Evolutionary conservation across 2,329 filamentous ascomycete species (phyloP).

Genomic region (Ophiostoma angusticollis): DNA sequence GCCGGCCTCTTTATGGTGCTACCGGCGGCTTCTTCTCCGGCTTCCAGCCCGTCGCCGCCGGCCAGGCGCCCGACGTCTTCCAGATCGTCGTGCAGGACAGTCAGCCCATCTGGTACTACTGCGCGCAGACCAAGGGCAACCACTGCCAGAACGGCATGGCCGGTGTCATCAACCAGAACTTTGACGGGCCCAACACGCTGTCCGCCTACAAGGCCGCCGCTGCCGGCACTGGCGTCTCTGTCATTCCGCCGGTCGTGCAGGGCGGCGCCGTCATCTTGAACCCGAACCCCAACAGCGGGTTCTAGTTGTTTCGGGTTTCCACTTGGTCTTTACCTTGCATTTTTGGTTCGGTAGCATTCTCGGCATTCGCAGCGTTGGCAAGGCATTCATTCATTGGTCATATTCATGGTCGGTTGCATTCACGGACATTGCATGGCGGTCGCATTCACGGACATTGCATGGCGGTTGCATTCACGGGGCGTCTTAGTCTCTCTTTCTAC

Average conservation of each 20-base stretch:
- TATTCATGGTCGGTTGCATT: too few species aligned
- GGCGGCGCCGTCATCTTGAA: conserved; percentile 27
- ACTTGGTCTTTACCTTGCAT: too few species aligned
- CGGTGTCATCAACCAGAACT: conserved; percentile 36
- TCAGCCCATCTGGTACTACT: conserved; percentile 33
- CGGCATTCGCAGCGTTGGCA: too few species aligned
- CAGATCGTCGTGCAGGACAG: conserved; percentile 29
- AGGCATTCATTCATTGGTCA: too few species aligned
- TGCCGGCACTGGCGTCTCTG: conserved; percentile 19
- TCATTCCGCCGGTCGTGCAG: conserved; percentile 22
- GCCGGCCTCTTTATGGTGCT: conserved; percentile 26
- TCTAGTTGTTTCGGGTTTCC: conserved; percentile 14
- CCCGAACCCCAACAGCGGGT: conserved; percentile 28
- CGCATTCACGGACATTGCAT: too few species aligned
- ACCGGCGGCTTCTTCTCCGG: conserved; percentile 30
- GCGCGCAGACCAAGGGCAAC: conserved; percentile 26
- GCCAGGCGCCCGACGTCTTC: conserved; percentile 30
- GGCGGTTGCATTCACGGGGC: too few species aligned
- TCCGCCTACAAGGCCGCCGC: conserved; percentile 25
- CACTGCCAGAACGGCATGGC: conserved; percentile 39
- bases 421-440: too few species aligned
- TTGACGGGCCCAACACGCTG: conserved; percentile 26
- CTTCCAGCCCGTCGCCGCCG: conserved; percentile 24
- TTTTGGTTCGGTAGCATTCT: background rate
- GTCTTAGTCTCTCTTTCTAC: background rate